phyloP scores from a whole-genome alignment of 345 rosid species.

The Rhodamnia argentea region DNA sequence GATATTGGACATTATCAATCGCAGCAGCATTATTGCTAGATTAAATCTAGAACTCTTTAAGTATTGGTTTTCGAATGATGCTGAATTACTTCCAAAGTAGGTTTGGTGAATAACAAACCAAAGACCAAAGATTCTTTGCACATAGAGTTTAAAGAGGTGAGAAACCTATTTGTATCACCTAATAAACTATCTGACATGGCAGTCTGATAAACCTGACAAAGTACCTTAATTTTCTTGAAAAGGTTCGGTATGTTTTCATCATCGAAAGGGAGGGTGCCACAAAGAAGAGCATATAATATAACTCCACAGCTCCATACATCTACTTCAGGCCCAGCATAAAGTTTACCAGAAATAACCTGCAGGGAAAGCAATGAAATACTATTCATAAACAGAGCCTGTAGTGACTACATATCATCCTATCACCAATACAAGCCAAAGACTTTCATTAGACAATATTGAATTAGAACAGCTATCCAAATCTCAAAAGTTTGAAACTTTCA shows the following conservation, averaged over 20 bases:
- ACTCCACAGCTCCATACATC: constrained; percentile 99
- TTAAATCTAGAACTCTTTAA: not conserved
- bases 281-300: constrained; percentile 93
- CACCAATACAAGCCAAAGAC: not conserved
- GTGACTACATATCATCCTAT: not conserved
- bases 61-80: not conserved
- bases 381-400: not conserved
- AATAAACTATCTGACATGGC: not conserved
- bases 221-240: constrained; percentile 92
- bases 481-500: not conserved
- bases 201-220: not conserved
- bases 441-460: not conserved
- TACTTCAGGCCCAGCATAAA: constrained; percentile 98
- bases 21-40: not conserved
- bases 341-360: constrained; percentile 91
- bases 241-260: constrained; percentile 97
- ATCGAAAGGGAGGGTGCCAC: constrained; percentile 96
- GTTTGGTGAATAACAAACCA: not conserved
- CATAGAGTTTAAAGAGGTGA: not conserved
- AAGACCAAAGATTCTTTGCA: not conserved
- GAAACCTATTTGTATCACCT: not conserved
- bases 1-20: not conserved
- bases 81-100: not conserved
- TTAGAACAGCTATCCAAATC: not conserved
- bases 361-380: not conserved